Conservation (phyloP, 352 stramenopile species). For the Globisporangium cylindrosporum region DNA sequence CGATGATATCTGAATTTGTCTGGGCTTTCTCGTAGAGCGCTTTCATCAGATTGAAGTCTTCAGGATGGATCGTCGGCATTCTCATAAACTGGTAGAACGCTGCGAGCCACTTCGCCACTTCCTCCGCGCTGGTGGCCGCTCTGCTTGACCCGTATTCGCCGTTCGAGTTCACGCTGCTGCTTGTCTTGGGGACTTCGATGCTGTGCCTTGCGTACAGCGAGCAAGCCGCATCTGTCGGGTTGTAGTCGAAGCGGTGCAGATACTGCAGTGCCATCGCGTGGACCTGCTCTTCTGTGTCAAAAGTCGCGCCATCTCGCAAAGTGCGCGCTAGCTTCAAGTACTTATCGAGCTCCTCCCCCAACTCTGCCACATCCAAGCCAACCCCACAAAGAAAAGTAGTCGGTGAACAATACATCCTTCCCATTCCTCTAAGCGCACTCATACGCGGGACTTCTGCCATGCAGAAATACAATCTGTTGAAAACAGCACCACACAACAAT, state of each 20-base stretch:
- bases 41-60: constrained; percentile 46
- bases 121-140: constrained; percentile 25
- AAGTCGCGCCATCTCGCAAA: constrained; percentile 72
- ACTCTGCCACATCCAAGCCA: constrained; percentile 21
- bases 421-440: background rate
- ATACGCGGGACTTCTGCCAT: background rate
- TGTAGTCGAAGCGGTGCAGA: constrained; percentile 82
- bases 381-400: background rate
- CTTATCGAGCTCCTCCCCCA: constrained; percentile 67
- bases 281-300: constrained; percentile 79
- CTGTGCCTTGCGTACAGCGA: constrained; percentile 80
- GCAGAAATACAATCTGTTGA: background rate
- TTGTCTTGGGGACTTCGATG: constrained; percentile 57
- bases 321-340: constrained; percentile 77
- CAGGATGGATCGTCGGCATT: constrained; percentile 26
- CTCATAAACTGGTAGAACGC: constrained; percentile 68
- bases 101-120: constrained; percentile 56
- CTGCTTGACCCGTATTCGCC: background rate
- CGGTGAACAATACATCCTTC: background rate
- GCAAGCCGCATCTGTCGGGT: constrained; percentile 72
- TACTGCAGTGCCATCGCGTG: constrained; percentile 65
- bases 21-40: constrained; percentile 33
- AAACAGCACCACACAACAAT: background rate
- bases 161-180: constrained; percentile 5
- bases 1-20: constrained; percentile 22